phyloP scores from a whole-genome alignment of 2,329 filamentous ascomycete genomes.

The Nothomitra cinnamomea region DNA sequence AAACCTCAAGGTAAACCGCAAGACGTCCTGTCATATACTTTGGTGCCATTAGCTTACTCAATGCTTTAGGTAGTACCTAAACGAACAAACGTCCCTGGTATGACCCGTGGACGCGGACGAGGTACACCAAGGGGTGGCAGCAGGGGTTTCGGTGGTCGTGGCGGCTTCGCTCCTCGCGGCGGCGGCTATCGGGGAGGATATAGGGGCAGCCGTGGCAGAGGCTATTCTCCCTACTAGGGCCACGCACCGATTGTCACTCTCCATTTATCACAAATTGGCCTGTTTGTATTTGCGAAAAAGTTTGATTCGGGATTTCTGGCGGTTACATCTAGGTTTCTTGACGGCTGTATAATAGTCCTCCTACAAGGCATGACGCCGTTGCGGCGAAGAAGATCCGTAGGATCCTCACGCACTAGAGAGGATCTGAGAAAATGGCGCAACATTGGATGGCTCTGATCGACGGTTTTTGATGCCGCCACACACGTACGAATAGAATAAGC shows the following conservation, averaged over 20 bases:
- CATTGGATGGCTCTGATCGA: no score
- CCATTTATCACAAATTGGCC: not conserved
- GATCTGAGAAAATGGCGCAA: not conserved
- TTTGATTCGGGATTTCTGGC: not conserved
- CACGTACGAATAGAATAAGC: no score
- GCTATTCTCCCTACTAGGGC: conserved; percentile 28
- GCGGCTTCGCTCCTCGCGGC: conserved; percentile 29
- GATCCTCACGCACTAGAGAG: not conserved
- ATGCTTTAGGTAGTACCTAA: conserved; percentile 60
- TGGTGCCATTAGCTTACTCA: not conserved
- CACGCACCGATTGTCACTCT: not conserved
- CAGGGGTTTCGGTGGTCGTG: conserved; percentile 32
- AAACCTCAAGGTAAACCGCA: conserved; percentile 65
- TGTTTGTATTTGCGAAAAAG: not conserved
- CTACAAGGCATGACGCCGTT: not conserved
- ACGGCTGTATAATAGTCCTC: conserved; percentile 4
- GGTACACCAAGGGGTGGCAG: conserved; percentile 36
- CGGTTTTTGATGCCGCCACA: no score
- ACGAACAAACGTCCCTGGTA: conserved; percentile 88
- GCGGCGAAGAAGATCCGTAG: not conserved
- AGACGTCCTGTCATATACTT: not conserved
- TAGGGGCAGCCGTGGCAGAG: conserved; percentile 18
- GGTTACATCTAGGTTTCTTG: conserved; percentile 1
- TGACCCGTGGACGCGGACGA: conserved; percentile 58
- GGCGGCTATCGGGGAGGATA: conserved; percentile 17